Percentiles rank a stretch among this genome's conserved stretches.
Conservation (phyloP, 2,329 filamentous ascomycete genomes). For the Fusarium agapanthi region DNA sequence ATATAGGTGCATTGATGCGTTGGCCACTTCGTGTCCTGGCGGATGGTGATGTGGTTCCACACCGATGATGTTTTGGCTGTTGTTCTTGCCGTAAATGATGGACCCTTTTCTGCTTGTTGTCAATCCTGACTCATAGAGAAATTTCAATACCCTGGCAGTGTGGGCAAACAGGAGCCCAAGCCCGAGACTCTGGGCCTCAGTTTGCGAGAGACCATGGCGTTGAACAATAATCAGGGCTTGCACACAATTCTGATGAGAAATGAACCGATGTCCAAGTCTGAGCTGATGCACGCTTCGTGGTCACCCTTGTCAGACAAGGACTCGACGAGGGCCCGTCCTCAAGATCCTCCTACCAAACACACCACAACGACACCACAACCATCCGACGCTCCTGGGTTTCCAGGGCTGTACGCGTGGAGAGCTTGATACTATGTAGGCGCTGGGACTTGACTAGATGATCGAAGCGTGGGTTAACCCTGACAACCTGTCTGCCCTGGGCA, state of each 20-base stretch:
- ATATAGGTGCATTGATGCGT: conserved; percentile 34
- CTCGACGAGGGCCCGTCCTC: conserved; percentile 19
- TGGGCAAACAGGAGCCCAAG: conserved; percentile 19
- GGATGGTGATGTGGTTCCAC: conserved; percentile 31
- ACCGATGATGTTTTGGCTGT: conserved; percentile 25
- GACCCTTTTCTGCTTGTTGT: conserved; percentile 20
- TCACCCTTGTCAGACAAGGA: conserved; percentile 25
- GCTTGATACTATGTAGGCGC: conserved; percentile 15
- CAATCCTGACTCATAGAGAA: conserved; percentile 31
- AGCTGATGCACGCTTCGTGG: conserved; percentile 29
- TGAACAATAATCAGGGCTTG: conserved; percentile 11
- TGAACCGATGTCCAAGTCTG: conserved; percentile 25
- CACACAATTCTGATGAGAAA: conserved; percentile 12
- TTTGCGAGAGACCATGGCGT: background rate
- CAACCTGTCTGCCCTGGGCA: conserved; percentile 29
- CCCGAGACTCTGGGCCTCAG: conserved; percentile 18
- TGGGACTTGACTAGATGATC: conserved; percentile 5
- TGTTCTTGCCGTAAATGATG: conserved; percentile 25
- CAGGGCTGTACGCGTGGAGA: conserved; percentile 17
- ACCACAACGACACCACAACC: conserved; percentile 42
- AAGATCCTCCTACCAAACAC: conserved; percentile 33
- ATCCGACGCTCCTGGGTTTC: conserved; percentile 32
- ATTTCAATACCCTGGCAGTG: background rate
- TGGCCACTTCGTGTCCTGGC: conserved; percentile 32
- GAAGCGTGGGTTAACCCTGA: conserved; percentile 33